Conservation (phyloP, 2,329 filamentous ascomycete species). For the Intubia oerlemansii region DNA sequence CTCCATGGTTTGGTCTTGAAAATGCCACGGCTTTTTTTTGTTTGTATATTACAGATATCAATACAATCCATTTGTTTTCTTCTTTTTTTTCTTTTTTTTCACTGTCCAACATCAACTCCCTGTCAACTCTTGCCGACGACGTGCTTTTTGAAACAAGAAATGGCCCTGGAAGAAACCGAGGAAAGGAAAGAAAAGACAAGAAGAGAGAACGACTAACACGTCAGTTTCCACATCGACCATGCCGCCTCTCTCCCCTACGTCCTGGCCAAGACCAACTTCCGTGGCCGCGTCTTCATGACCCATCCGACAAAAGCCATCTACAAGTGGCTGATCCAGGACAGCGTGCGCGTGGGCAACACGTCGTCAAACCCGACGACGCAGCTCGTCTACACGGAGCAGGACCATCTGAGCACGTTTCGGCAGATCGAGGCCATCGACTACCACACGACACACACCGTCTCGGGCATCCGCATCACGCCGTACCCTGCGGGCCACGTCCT, state of each 20-base stretch:
- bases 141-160: no score
- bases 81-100: not conserved
- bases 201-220: constrained; percentile 1
- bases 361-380: constrained; percentile 42
- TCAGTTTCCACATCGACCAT: constrained; percentile 93
- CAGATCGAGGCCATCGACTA: constrained; percentile 96
- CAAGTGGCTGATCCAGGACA: constrained; percentile 98
- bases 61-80: constrained; percentile 11
- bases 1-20: no score
- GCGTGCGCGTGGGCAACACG: constrained; percentile 66
- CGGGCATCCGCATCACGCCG: constrained; percentile 87
- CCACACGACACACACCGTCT: constrained; percentile 92
- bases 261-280: constrained; percentile 93
- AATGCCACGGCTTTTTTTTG: no score
- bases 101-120: no score
- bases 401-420: constrained; percentile 82
- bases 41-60: constrained; percentile 8
- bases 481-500: constrained; percentile 97
- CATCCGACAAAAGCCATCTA: constrained; percentile 99
- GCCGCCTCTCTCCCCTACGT: constrained; percentile 98
- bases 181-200: no score
- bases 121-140: no score
- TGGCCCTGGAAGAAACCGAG: no score
- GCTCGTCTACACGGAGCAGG: constrained; percentile 83
- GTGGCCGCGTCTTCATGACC: constrained; percentile 94